phyloP scores from a whole-genome alignment of 2,329 filamentous ascomycete genomes.

The Beauveria sp. region DNA sequence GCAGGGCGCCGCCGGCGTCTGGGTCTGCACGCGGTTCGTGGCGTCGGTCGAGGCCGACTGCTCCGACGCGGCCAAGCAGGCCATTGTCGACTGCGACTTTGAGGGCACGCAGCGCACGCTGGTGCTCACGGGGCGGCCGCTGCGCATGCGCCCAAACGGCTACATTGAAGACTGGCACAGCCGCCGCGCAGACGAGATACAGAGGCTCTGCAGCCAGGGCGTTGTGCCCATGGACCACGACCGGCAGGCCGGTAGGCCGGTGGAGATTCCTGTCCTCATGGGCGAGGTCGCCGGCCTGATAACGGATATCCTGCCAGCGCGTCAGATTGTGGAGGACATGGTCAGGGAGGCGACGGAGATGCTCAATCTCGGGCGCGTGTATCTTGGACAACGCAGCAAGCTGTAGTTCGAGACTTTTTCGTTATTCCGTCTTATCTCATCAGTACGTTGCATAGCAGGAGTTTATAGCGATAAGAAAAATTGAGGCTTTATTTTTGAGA shows the following conservation, averaged over 20 bases:
- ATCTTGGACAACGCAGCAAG: constrained; percentile 42
- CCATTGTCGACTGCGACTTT: constrained; percentile 68
- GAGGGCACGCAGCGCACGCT: constrained; percentile 76
- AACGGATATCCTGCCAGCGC: constrained; percentile 68
- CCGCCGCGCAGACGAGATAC: constrained; percentile 62
- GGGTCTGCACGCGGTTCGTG: constrained; percentile 94
- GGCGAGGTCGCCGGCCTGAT: constrained; percentile 83
- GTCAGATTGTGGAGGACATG: constrained; percentile 81
- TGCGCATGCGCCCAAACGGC: constrained; percentile 73
- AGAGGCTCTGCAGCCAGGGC: constrained; percentile 64
- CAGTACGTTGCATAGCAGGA: background rate
- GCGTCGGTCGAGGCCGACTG: constrained; percentile 74
- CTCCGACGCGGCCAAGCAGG: constrained; percentile 72
- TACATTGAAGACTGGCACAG: constrained; percentile 78
- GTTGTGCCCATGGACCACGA: constrained; percentile 77
- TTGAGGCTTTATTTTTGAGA: background rate
- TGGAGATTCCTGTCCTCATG: constrained; percentile 87
- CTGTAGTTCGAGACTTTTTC: constrained; percentile 23
- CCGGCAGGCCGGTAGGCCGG: constrained; percentile 69
- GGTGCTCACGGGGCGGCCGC: constrained; percentile 71
- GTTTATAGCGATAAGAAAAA: background rate
- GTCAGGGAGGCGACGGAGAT: constrained; percentile 65
- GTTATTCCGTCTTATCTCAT: background rate
- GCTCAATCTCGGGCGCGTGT: constrained; percentile 54
- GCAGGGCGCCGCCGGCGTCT: constrained; percentile 81